A percentile compares a stretch with the other conserved stretches of the same genome.
Conservation (phyloP, 768 basidiomycete species). For the Rhizopogon salebrosus region DNA sequence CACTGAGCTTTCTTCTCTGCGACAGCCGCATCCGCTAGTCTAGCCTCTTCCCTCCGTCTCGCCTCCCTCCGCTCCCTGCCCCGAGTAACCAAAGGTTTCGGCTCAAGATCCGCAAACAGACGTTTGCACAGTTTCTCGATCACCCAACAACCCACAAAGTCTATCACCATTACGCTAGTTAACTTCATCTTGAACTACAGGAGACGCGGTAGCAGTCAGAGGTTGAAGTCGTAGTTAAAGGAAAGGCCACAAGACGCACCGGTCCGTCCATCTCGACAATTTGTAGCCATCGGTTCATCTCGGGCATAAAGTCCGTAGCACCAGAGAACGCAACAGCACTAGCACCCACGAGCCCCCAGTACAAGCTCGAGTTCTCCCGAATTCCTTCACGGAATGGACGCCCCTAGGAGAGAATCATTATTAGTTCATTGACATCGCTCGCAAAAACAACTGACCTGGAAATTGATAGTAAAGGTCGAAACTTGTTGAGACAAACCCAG, state of each 20-base stretch:
- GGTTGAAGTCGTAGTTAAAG: neutral
- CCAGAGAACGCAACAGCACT: conserved; percentile 90
- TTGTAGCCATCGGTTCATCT: conserved; percentile 94
- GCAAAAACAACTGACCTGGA: conserved; percentile 51
- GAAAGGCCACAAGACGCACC: conserved; percentile 43
- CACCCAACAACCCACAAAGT: conserved; percentile 85
- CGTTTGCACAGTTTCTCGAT: conserved; percentile 81
- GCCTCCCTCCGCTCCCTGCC: conserved; percentile 77
- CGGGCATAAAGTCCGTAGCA: conserved; percentile 91
- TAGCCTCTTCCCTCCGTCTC: conserved; percentile 42
- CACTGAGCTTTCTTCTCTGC: conserved; percentile 35
- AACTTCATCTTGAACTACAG: conserved; percentile 77
- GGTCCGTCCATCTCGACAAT: conserved; percentile 81
- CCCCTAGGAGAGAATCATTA: conserved; percentile 43
- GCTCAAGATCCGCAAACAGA: conserved; percentile 84
- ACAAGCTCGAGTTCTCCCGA: conserved; percentile 90
- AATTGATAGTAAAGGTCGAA: conserved; percentile 98
- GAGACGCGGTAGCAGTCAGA: neutral
- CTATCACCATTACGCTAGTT: conserved; percentile 76
- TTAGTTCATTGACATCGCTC: neutral
- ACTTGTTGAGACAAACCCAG: conserved; percentile 96
- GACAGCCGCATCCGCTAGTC: conserved; percentile 11
- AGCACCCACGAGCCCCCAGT: conserved; percentile 87
- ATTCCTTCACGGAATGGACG: conserved; percentile 98
- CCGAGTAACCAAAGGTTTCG: conserved; percentile 76